These are phyloP conservation scores for Trichomonascaceae sp. DNA, from an alignment of 1,139 yeast genomes.

Conservation along the genomic window DNA sequence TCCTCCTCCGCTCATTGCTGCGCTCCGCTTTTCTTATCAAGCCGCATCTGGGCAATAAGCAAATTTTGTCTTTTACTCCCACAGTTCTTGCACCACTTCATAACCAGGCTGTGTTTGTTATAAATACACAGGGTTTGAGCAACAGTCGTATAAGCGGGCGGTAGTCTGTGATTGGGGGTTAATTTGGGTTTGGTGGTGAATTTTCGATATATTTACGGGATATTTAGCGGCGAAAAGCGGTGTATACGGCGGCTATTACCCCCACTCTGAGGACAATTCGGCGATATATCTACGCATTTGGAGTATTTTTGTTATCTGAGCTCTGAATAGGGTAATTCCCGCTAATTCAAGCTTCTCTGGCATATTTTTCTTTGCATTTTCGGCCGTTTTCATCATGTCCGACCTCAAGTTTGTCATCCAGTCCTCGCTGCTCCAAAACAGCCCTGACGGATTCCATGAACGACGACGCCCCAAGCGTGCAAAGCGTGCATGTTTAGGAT, in stretches of 20 bases:
- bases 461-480: constrained; percentile 4
- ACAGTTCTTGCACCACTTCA: background rate
- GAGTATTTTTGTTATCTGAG: background rate
- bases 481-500: constrained; percentile 8
- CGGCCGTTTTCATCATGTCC: background rate
- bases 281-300: background rate
- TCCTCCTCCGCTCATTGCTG: background rate
- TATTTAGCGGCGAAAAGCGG: background rate
- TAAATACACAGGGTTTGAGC: background rate
- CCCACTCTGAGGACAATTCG: background rate
- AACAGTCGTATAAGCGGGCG: background rate
- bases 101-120: background rate
- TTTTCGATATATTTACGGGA: background rate
- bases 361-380: background rate
- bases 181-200: background rate
- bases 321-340: background rate
- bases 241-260: background rate
- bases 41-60: background rate
- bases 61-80: background rate
- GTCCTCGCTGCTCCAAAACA: background rate
- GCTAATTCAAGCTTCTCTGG: background rate
- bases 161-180: background rate
- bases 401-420: constrained; percentile 2
- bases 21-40: background rate
- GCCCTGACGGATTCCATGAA: background rate